phyloP scores from a whole-genome alignment of 1,139 yeast genomes.

The Suhomyces bokatorum region DNA sequence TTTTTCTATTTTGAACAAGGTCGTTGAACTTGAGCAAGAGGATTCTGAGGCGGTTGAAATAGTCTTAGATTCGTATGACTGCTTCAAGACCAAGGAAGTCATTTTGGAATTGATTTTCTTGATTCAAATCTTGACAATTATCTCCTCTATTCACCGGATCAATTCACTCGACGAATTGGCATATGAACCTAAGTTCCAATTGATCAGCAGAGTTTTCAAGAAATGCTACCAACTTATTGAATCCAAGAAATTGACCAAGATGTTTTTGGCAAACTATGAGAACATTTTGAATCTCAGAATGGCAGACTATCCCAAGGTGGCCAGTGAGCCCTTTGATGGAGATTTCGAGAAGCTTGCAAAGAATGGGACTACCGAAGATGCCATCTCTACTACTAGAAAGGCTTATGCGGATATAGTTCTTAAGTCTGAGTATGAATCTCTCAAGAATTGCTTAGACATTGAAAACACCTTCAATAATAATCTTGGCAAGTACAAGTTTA shows the following conservation, averaged over 20 bases:
- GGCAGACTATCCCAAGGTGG: slow-evolving; percentile 40
- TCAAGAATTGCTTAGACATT: slow-evolving; percentile 41
- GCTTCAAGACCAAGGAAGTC: slow-evolving; percentile 57
- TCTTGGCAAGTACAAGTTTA: slow-evolving; percentile 32
- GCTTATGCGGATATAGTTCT: slow-evolving; percentile 56
- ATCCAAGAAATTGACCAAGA: slow-evolving; percentile 38
- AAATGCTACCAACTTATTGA: slow-evolving; percentile 52
- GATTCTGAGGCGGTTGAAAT: slow-evolving; percentile 51
- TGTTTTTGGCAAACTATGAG: slow-evolving; percentile 32
- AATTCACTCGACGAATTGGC: slow-evolving; percentile 33
- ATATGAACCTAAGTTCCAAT: slow-evolving; percentile 30
- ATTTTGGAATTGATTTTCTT: slow-evolving; percentile 56
- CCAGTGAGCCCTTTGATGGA: slow-evolving; percentile 24
- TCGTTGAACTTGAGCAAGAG: slow-evolving; percentile 29
- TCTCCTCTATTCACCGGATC: slow-evolving; percentile 35
- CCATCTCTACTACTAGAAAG: slow-evolving; percentile 17
- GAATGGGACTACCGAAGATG: neutral
- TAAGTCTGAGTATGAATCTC: slow-evolving; percentile 52
- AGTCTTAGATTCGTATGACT: slow-evolving; percentile 59
- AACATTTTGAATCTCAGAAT: slow-evolving; percentile 37
- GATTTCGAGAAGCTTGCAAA: slow-evolving; percentile 4
- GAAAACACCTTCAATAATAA: slow-evolving; percentile 30
- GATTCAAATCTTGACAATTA: slow-evolving; percentile 51
- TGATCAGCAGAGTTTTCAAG: slow-evolving; percentile 44
- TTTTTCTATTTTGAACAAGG: slow-evolving; percentile 26